Evolutionary conservation across 371 early-diverging fungal species (phyloP).

Genomic region (Circinella umbellata): DNA sequence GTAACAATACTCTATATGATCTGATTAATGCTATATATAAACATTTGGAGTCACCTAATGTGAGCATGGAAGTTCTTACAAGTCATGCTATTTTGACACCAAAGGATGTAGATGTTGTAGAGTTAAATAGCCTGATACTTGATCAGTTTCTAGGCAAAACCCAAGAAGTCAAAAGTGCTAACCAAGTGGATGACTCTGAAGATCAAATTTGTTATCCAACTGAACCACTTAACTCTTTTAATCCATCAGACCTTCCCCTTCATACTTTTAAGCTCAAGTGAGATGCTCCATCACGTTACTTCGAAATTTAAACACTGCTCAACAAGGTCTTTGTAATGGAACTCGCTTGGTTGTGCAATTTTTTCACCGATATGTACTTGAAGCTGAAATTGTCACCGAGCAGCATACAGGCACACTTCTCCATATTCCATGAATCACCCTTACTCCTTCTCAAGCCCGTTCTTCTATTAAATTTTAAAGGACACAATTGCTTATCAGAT

Average conservation of each 20-base stretch:
- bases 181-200: neutral
- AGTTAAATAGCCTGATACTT: neutral
- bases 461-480: neutral
- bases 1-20: neutral
- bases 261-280: neutral
- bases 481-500: neutral
- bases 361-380: slow-evolving; percentile 1
- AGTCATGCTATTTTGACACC: slow-evolving; percentile 7
- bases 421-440: neutral
- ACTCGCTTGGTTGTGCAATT: neutral
- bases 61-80: neutral
- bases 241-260: neutral
- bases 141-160: neutral
- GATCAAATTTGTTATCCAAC: neutral
- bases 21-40: slow-evolving; percentile 2
- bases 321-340: slow-evolving; percentile 3
- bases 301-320: neutral
- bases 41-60: neutral
- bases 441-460: neutral
- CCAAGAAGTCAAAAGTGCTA: neutral
- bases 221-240: neutral
- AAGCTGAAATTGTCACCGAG: slow-evolving; percentile 4
- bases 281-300: slow-evolving; percentile 1
- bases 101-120: neutral
- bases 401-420: neutral